A percentile compares a stretch with the other conserved stretches of the same genome.
Conservation (phyloP, 1,284 basidiomycete genomes). For the Sanghuangporus sanghuang region DNA sequence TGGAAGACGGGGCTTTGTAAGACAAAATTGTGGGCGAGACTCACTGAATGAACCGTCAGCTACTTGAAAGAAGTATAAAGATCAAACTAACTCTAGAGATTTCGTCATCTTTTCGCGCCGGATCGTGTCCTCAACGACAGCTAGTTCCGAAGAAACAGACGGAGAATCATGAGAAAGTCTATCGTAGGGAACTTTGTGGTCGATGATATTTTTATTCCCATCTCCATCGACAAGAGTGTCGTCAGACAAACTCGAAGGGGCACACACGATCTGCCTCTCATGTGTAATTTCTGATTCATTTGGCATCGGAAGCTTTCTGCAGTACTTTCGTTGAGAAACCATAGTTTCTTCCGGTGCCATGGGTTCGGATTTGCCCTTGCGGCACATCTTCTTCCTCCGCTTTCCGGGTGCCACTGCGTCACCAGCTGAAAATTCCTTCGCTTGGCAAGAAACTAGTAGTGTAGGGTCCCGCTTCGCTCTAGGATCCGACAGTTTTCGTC, state of each 20-base stretch:
- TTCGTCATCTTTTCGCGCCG: background rate
- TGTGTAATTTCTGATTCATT: background rate
- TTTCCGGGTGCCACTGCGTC: too few species aligned
- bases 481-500: background rate
- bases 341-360: too few species aligned
- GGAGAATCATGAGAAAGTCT: background rate
- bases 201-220: background rate
- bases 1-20: slow-evolving; percentile 19
- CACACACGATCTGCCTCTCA: too few species aligned
- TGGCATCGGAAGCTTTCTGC: background rate
- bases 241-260: background rate
- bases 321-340: too few species aligned
- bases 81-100: background rate
- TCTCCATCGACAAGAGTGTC: background rate
- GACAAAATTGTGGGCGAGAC: background rate
- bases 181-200: background rate
- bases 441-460: too few species aligned
- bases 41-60: background rate
- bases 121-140: background rate
- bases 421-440: too few species aligned
- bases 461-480: too few species aligned
- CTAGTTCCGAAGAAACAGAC: background rate
- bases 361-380: too few species aligned
- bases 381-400: too few species aligned
- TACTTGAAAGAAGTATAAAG: background rate